These are phyloP conservation scores for Coemansia sp. DNA, from an alignment of 192 early-diverging fungal genomes.

Conservation along the genomic window DNA sequence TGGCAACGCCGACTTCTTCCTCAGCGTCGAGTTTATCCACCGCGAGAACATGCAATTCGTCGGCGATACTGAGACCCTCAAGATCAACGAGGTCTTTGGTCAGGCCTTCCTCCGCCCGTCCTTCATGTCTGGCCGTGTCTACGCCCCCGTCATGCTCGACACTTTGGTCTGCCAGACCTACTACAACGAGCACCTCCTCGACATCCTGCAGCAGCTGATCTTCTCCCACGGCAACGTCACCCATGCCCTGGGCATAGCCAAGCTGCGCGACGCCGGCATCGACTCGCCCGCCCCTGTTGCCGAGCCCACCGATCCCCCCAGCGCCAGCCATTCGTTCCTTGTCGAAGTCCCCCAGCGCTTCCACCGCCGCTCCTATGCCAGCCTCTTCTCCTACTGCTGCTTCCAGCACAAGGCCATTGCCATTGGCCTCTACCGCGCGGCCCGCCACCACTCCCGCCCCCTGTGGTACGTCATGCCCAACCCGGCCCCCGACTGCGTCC, in stretches of 20 bases:
- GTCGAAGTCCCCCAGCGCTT: slow-evolving; percentile 45
- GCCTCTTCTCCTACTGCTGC: slow-evolving; percentile 50
- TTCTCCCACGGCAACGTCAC: slow-evolving; percentile 49
- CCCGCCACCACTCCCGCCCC: slow-evolving; percentile 48
- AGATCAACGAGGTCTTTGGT: slow-evolving; percentile 53
- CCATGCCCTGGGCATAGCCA: slow-evolving; percentile 35
- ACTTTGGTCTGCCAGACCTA: slow-evolving; percentile 67
- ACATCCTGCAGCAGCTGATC: slow-evolving; percentile 54
- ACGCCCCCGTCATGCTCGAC: slow-evolving; percentile 63
- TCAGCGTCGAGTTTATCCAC: slow-evolving; percentile 67
- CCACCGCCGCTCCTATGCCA: slow-evolving; percentile 43
- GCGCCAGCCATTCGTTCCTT: slow-evolving; percentile 35
- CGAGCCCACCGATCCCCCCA: background rate
- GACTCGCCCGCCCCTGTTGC: background rate
- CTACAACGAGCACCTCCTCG: slow-evolving; percentile 59
- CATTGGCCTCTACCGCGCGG: slow-evolving; percentile 61
- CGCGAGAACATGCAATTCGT: slow-evolving; percentile 73
- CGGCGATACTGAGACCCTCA: slow-evolving; percentile 56
- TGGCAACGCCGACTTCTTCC: slow-evolving; percentile 49
- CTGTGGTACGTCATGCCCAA: slow-evolving; percentile 58
- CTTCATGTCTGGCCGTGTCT: slow-evolving; percentile 69
- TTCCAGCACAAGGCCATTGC: slow-evolving; percentile 48
- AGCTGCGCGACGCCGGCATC: slow-evolving; percentile 22
- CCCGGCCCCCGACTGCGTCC: slow-evolving; percentile 41
- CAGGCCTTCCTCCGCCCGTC: slow-evolving; percentile 61